A percentile compares a stretch with the other conserved stretches of the same genome.
These are phyloP conservation scores for Plasmopara muralis DNA, from an alignment of 352 stramenopile genomes.

Conservation along the genomic window DNA sequence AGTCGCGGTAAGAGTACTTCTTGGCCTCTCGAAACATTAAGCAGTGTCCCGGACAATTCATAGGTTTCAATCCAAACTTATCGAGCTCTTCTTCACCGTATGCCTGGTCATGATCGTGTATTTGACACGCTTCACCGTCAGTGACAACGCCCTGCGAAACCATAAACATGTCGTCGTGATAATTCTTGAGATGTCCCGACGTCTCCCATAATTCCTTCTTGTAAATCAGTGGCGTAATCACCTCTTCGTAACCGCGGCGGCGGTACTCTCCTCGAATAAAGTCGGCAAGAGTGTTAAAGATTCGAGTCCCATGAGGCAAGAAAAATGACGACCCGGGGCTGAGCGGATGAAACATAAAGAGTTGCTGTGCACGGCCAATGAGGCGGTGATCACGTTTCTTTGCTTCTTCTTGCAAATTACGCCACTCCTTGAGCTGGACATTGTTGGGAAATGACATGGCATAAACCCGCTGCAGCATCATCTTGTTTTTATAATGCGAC, in stretches of 20 bases:
- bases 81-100: conserved; percentile 48
- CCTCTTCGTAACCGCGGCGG: conserved; percentile 90
- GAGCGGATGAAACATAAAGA: conserved; percentile 94
- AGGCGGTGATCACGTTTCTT: conserved; percentile 94
- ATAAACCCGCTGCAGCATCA: conserved; percentile 95
- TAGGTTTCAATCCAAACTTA: conserved; percentile 96
- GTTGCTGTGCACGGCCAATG: conserved; percentile 93
- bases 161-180: conserved; percentile 95
- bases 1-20: conserved; percentile 93
- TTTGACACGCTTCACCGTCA: conserved; percentile 21
- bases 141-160: conserved; percentile 60
- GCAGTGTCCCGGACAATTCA: conserved; percentile 98
- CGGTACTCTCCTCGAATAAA: conserved; percentile 85
- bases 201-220: conserved; percentile 98
- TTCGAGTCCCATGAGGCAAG: conserved; percentile 93
- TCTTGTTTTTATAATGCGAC: conserved; percentile 88
- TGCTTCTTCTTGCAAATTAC: conserved; percentile 90
- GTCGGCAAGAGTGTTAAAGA: conserved; percentile 96
- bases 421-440: conserved; percentile 80
- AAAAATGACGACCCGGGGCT: conserved; percentile 97
- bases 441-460: conserved; percentile 93
- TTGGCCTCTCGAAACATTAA: conserved; percentile 94
- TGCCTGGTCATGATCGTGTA: conserved; percentile 16
- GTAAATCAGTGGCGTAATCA: conserved; percentile 97
- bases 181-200: conserved; percentile 96